Conservation (phyloP, 129 eudicot genomes). For the Oenanthe sinensis region DNA sequence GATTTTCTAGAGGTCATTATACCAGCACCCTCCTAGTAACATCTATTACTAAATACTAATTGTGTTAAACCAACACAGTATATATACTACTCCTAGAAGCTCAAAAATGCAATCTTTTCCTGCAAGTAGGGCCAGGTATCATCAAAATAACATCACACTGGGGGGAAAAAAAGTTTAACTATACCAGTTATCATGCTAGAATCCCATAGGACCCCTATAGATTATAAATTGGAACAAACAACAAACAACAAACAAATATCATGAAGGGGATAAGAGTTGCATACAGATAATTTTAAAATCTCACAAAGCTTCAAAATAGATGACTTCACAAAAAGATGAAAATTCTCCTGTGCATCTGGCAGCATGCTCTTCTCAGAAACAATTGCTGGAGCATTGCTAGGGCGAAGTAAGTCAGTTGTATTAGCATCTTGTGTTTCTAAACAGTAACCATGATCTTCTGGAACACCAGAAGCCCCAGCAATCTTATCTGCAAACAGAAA, state of each 20-base stretch:
- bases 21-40: not conserved
- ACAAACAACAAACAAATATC: not conserved
- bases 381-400: not conserved
- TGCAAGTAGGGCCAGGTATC: too few relatives aligned
- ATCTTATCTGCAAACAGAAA: not conserved
- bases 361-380: conserved; percentile 14
- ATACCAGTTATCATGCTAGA: not conserved
- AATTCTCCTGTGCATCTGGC: conserved; percentile 26
- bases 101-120: not conserved
- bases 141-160: too few relatives aligned
- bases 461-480: conserved; percentile 32
- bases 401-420: not conserved
- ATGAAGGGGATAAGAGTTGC: conserved; percentile 15
- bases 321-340: conserved; percentile 30
- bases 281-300: conserved; percentile 50
- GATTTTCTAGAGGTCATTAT: not conserved
- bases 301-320: conserved; percentile 45
- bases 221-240: not conserved
- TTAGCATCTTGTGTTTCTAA: conserved; percentile 16
- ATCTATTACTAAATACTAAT: not conserved
- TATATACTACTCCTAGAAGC: not conserved
- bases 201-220: not conserved
- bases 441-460: conserved; percentile 14
- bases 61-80: not conserved
- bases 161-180: not conserved